Percentiles rank a stretch among this genome's conserved stretches.
These are phyloP conservation scores for Lactifluus piperatus DNA, from an alignment of 768 basidiomycete genomes.

Conservation along the genomic window DNA sequence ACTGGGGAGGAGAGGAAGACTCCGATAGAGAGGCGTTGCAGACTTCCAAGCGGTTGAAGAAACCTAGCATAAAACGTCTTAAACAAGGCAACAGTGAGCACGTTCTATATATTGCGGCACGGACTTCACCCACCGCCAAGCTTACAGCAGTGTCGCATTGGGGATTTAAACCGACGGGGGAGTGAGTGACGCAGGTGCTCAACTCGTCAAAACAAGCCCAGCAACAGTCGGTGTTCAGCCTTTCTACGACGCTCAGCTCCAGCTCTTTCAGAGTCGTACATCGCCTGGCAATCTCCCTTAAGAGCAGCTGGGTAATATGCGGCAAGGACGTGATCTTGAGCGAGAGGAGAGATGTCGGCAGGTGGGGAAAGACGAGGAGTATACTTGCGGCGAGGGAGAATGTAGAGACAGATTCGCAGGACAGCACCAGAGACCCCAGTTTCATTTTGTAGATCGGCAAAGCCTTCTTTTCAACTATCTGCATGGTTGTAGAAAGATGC, in stretches of 20 bases:
- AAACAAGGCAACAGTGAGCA: not conserved
- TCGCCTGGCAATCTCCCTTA: constrained; percentile 36
- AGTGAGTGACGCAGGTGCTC: constrained; percentile 44
- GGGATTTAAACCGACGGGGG: constrained; percentile 44
- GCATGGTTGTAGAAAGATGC: constrained; percentile 16
- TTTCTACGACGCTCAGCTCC: constrained; percentile 50
- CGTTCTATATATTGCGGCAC: not conserved
- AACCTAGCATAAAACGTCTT: constrained; percentile 41
- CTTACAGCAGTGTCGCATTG: constrained; percentile 33
- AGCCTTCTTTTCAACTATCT: constrained; percentile 8
- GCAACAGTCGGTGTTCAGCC: constrained; percentile 50
- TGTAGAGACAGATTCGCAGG: constrained; percentile 9
- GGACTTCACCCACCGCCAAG: constrained; percentile 42
- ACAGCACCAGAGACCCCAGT: constrained; percentile 19
- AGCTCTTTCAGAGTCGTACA: constrained; percentile 42
- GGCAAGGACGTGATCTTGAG: constrained; percentile 49
- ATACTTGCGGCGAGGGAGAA: constrained; percentile 11
- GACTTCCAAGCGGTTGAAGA: constrained; percentile 38
- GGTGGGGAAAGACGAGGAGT: constrained; percentile 18
- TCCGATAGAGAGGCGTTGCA: constrained; percentile 49
- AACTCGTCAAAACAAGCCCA: constrained; percentile 59
- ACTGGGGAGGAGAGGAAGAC: constrained; percentile 51
- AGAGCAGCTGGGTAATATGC: constrained; percentile 42
- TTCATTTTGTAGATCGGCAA: constrained; percentile 6
- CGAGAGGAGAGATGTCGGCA: constrained; percentile 34